A percentile compares a stretch with the other conserved stretches of the same genome.
Conservation (phyloP, 2,329 filamentous ascomycete genomes). For the Talaromyces sp. region DNA sequence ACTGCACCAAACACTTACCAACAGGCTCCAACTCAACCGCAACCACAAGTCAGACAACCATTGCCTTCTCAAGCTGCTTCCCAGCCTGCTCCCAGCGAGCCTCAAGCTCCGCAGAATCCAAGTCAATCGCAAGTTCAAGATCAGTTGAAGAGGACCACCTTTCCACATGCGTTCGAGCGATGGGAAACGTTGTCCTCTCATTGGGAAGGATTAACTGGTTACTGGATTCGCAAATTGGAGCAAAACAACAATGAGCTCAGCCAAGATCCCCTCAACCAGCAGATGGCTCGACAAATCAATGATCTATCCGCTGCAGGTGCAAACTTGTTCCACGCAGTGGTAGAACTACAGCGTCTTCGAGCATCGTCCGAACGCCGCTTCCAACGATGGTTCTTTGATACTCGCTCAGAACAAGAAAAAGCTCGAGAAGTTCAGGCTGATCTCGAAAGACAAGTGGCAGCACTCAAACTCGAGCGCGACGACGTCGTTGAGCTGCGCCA, state of each 20-base stretch:
- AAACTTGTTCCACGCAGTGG: slow-evolving; percentile 95
- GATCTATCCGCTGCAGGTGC: slow-evolving; percentile 96
- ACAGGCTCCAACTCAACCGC: slow-evolving; percentile 17
- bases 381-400: slow-evolving; percentile 98
- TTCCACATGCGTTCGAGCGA: slow-evolving; percentile 94
- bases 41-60: slow-evolving; percentile 19
- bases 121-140: slow-evolving; percentile 32
- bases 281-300: slow-evolving; percentile 89
- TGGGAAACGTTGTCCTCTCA: slow-evolving; percentile 97
- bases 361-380: slow-evolving; percentile 97
- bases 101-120: slow-evolving; percentile 25
- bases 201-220: slow-evolving; percentile 95
- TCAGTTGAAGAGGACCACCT: slow-evolving; percentile 59
- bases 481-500: slow-evolving; percentile 66
- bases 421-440: slow-evolving; percentile 77
- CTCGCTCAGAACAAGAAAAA: slow-evolving; percentile 79
- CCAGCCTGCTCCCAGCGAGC: slow-evolving; percentile 22
- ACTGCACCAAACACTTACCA: slow-evolving; percentile 18
- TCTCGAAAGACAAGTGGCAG: slow-evolving; percentile 70
- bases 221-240: slow-evolving; percentile 92
- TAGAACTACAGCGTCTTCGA: slow-evolving; percentile 87
- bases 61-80: slow-evolving; percentile 23
- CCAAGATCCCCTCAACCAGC: slow-evolving; percentile 76
- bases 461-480: slow-evolving; percentile 67
- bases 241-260: slow-evolving; percentile 84